phyloP scores from a whole-genome alignment of 148 eudicot species.

The Rhododendron griersonianum region DNA sequence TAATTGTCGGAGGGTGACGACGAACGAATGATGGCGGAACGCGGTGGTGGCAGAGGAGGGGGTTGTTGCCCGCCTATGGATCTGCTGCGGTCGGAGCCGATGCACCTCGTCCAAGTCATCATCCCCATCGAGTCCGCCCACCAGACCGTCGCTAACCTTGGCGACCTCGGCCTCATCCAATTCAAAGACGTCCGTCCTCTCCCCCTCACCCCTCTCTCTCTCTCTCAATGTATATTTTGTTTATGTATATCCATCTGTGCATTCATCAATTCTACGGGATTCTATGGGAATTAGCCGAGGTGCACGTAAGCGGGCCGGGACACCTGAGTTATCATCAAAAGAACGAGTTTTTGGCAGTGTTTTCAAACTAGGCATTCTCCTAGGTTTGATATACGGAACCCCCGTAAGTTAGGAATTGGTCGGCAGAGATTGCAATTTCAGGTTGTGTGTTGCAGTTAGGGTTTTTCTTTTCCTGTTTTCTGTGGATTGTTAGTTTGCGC shows the following conservation, averaged over 20 bases:
- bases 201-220: slow-evolving; percentile 10
- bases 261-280: background rate
- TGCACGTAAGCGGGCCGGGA: background rate
- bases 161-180: slow-evolving; percentile 52
- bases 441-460: background rate
- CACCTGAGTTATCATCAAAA: background rate
- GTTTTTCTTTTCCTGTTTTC: background rate
- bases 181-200: slow-evolving; percentile 43
- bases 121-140: slow-evolving; percentile 55
- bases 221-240: background rate
- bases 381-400: background rate
- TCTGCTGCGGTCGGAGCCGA: slow-evolving; percentile 51
- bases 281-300: background rate
- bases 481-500: background rate
- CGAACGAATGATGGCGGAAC: slow-evolving; percentile 10
- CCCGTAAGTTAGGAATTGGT: background rate
- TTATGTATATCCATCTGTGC: background rate
- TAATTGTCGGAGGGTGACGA: background rate
- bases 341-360: background rate
- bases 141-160: slow-evolving; percentile 41
- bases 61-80: slow-evolving; percentile 55
- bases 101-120: slow-evolving; percentile 55
- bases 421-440: background rate
- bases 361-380: background rate
- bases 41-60: slow-evolving; percentile 27